Conservation (phyloP, 306 rosid species). For the Cicer yamashitae region DNA sequence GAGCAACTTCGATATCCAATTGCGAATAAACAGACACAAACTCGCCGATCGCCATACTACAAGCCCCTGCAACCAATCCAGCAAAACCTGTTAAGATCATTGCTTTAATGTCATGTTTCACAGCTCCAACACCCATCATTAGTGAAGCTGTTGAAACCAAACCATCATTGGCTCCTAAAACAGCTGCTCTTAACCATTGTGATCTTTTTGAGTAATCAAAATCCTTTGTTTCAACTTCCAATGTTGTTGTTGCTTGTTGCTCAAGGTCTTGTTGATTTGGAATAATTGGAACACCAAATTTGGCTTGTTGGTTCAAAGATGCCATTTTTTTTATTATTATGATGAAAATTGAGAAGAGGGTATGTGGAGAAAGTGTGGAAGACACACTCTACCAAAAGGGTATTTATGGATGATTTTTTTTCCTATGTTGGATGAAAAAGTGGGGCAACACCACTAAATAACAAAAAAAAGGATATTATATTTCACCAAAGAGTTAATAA, state of each 20-base stretch:
- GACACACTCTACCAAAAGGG: slow-evolving; percentile 73
- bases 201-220: slow-evolving; percentile 89
- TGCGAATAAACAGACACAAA: slow-evolving; percentile 94
- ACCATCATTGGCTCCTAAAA: slow-evolving; percentile 94
- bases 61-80: slow-evolving; percentile 85
- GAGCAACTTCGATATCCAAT: slow-evolving; percentile 80
- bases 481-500: neutral
- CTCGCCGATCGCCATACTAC: slow-evolving; percentile 98
- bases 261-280: slow-evolving; percentile 52
- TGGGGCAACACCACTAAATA: slow-evolving; percentile 60
- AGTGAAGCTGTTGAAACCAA: slow-evolving; percentile 88
- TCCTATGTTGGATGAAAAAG: slow-evolving; percentile 46
- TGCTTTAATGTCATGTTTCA: slow-evolving; percentile 73
- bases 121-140: slow-evolving; percentile 97
- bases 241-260: slow-evolving; percentile 50
- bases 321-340: neutral
- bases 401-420: slow-evolving; percentile 66
- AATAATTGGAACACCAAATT: slow-evolving; percentile 41
- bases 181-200: slow-evolving; percentile 93
- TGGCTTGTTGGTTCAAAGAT: slow-evolving; percentile 32
- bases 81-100: slow-evolving; percentile 93
- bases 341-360: slow-evolving; percentile 17
- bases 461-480: slow-evolving; percentile 36
- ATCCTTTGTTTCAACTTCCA: slow-evolving; percentile 53
- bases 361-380: slow-evolving; percentile 63